A percentile compares a stretch with the other conserved stretches of the same genome.
Evolutionary conservation across 2,329 filamentous ascomycete genomes (phyloP).

Genomic region (Diaporthe vexans): DNA sequence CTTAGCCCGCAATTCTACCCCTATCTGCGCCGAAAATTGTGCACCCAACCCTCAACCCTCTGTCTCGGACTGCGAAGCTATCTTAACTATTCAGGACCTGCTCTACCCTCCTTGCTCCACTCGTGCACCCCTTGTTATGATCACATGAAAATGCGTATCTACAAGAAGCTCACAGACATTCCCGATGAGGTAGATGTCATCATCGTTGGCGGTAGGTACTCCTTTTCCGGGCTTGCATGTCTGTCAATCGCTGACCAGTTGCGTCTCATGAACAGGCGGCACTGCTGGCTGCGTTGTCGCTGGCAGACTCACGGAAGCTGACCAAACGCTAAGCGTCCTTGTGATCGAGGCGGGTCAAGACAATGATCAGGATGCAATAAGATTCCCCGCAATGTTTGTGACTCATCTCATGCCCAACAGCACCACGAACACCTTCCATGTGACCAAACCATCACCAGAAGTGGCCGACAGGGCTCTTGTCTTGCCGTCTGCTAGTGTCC

Average conservation of each 20-base stretch:
- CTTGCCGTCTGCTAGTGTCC: constrained; percentile 56
- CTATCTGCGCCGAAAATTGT: no score
- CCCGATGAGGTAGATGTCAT: constrained; percentile 63
- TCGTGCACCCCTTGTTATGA: no score
- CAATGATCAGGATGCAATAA: constrained; percentile 64
- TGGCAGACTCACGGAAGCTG: constrained; percentile 63
- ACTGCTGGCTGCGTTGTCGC: constrained; percentile 64
- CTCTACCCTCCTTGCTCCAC: no score
- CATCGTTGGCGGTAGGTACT: constrained; percentile 59
- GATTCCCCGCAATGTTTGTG: constrained; percentile 64
- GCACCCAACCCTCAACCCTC: no score
- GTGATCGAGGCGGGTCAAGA: constrained; percentile 68
- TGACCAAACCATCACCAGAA: constrained; percentile 58
- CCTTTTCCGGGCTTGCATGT: neutral
- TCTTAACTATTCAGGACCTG: no score
- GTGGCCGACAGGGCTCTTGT: constrained; percentile 59
- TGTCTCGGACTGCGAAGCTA: no score
- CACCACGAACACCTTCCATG: constrained; percentile 60
- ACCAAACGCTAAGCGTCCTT: constrained; percentile 63
- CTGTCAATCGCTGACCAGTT: neutral
- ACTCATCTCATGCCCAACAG: constrained; percentile 57
- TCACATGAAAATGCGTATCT: no score
- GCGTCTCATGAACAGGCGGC: constrained; percentile 53
- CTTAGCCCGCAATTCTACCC: no score
- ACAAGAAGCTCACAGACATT: no score